phyloP scores from a whole-genome alignment of 2,329 filamentous ascomycete genomes.

The Cryphonectria carpinicola region DNA sequence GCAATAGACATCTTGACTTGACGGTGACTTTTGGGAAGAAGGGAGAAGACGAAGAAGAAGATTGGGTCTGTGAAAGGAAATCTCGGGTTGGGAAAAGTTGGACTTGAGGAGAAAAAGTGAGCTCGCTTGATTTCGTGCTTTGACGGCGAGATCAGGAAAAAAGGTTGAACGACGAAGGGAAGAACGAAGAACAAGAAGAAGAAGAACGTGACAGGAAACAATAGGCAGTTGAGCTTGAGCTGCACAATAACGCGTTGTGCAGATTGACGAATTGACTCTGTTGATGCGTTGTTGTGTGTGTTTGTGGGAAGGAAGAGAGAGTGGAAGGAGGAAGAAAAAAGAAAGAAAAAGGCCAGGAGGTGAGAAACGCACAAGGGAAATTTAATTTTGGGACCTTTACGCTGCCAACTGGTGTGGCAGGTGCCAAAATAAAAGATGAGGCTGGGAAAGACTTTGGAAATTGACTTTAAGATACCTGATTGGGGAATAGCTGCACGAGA shows the following conservation, averaged over 20 bases:
- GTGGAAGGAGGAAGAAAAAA: not conserved
- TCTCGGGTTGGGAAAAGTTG: not conserved
- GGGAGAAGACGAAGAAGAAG: not conserved
- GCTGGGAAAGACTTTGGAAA: not conserved
- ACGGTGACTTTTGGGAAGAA: not conserved
- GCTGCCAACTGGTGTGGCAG: not conserved
- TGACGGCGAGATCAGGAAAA: not conserved
- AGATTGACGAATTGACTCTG: not conserved
- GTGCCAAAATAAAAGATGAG: not conserved
- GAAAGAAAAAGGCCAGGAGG: not conserved
- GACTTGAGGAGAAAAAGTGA: not conserved
- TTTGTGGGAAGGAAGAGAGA: not conserved
- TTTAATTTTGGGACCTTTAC: not conserved
- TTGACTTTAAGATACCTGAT: not conserved
- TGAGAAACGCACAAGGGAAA: not conserved
- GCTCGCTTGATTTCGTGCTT: not conserved
- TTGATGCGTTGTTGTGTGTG: not conserved
- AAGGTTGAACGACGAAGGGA: not conserved
- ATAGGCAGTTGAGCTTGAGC: not conserved
- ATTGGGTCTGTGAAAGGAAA: not conserved
- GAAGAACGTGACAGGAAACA: not conserved
- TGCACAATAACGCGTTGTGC: not conserved
- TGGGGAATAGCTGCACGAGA: not conserved
- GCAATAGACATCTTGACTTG: not conserved
- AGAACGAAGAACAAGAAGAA: not conserved